Evolutionary conservation across 2,329 filamentous ascomycete species (phyloP).

Genomic region (Bretziella fagacearum): DNA sequence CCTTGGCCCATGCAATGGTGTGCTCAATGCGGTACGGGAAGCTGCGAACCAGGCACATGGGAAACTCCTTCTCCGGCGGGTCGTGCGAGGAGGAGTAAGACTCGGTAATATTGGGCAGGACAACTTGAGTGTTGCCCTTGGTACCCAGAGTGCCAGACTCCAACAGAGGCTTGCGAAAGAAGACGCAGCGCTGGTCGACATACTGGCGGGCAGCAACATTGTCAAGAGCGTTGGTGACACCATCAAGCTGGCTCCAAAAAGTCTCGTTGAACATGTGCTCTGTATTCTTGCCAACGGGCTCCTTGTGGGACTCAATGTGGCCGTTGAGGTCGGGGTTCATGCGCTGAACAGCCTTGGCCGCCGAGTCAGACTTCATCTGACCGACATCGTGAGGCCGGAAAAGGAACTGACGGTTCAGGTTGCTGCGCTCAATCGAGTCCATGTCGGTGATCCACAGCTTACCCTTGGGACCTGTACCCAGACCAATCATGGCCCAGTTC

Average conservation of each 20-base stretch:
- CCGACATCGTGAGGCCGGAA: conserved; percentile 91
- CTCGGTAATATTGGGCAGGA: conserved; percentile 79
- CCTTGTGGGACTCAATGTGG: conserved; percentile 72
- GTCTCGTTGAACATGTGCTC: conserved; percentile 87
- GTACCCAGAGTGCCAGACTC: conserved; percentile 97
- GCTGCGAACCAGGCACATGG: conserved; percentile 92
- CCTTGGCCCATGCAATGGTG: conserved; percentile 94
- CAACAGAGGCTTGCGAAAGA: conserved; percentile 91
- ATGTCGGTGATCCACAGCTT: conserved; percentile 91
- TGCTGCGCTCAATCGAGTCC: conserved; percentile 98
- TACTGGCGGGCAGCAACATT: conserved; percentile 96
- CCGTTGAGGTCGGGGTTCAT: conserved; percentile 91
- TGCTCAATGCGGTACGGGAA: conserved; percentile 98
- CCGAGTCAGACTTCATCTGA: conserved; percentile 89
- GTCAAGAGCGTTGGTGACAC: conserved; percentile 91
- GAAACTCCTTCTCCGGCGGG: conserved; percentile 95
- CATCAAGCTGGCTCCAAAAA: conserved; percentile 78
- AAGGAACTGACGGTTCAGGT: conserved; percentile 90
- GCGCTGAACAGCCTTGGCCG: conserved; percentile 68
- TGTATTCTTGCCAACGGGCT: conserved; percentile 80
- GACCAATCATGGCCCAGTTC: conserved; percentile 98
- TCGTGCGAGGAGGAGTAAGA: conserved; percentile 93
- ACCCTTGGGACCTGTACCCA: conserved; percentile 74
- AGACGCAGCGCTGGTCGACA: conserved; percentile 88
- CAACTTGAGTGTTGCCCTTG: conserved; percentile 95